These are phyloP conservation scores for Phytophthora cryptogea DNA, from an alignment of 352 stramenopile genomes.

Conservation along the genomic window DNA sequence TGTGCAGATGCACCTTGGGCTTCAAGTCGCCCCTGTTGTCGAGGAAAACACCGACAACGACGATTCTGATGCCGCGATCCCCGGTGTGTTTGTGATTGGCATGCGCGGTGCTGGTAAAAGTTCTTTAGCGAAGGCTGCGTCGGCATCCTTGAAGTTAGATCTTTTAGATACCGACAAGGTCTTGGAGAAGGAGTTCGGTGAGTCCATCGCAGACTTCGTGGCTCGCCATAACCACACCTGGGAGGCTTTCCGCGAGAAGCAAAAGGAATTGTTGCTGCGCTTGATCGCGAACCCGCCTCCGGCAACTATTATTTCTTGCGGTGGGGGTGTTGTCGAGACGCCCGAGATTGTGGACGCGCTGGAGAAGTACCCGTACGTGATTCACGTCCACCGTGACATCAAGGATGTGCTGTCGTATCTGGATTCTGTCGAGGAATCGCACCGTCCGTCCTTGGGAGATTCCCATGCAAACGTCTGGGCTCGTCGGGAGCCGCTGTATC, in stretches of 20 bases:
- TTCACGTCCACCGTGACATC: slow-evolving; percentile 74
- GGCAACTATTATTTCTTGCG: slow-evolving; percentile 82
- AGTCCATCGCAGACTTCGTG: slow-evolving; percentile 74
- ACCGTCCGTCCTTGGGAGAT: slow-evolving; percentile 66
- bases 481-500: slow-evolving; percentile 61
- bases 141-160: slow-evolving; percentile 49
- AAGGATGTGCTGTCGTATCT: slow-evolving; percentile 73
- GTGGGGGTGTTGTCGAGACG: slow-evolving; percentile 84
- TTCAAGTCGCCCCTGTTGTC: slow-evolving; percentile 58
- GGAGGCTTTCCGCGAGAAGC: slow-evolving; percentile 74
- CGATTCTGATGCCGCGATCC: slow-evolving; percentile 19
- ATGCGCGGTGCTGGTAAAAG: slow-evolving; percentile 90
- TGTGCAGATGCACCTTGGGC: slow-evolving; percentile 62
- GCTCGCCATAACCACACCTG: slow-evolving; percentile 63
- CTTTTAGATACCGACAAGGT: slow-evolving; percentile 82
- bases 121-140: slow-evolving; percentile 66
- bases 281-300: slow-evolving; percentile 59
- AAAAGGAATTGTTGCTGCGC: slow-evolving; percentile 65
- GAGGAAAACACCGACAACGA: slow-evolving; percentile 19
- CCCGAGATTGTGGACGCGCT: slow-evolving; percentile 64
- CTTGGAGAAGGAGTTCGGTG: slow-evolving; percentile 68
- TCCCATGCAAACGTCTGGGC: slow-evolving; percentile 63
- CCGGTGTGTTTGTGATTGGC: slow-evolving; percentile 81
- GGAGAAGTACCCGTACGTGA: slow-evolving; percentile 64
- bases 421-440: slow-evolving; percentile 44